Evolutionary conservation across 352 stramenopile species (phyloP).

Genomic region (Pythium myriotylum): DNA sequence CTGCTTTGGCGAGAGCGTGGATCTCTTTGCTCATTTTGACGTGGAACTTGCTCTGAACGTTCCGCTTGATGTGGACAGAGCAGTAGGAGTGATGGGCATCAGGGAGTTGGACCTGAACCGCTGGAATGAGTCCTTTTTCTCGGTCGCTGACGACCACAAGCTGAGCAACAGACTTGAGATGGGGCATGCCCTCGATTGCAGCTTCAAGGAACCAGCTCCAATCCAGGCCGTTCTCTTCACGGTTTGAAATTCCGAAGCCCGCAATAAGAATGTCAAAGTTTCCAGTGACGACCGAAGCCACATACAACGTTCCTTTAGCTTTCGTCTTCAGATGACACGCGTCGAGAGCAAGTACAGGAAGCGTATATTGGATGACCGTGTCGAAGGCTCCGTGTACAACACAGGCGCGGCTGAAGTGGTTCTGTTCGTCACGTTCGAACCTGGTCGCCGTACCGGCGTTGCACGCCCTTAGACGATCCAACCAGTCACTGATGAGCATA

Average conservation of each 20-base stretch:
- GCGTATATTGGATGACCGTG: neutral
- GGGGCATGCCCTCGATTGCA: neutral
- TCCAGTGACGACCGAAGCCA: constrained; percentile 8
- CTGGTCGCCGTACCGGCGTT: no score
- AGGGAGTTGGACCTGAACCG: neutral
- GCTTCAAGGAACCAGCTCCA: constrained; percentile 6
- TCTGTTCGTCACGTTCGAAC: no score
- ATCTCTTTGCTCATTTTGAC: constrained; percentile 6
- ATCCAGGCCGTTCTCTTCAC: constrained; percentile 1
- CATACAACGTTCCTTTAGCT: constrained; percentile 11
- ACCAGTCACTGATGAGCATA: no score
- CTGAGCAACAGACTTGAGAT: neutral
- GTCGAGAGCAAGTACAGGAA: constrained; percentile 11
- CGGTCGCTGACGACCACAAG: constrained; percentile 7
- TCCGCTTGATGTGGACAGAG: constrained; percentile 13
- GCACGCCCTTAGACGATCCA: no score
- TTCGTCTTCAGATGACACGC: no score
- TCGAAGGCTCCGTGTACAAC: constrained; percentile 3
- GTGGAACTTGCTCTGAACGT: constrained; percentile 3
- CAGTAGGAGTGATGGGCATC: constrained; percentile 6
- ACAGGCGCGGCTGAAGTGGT: no score
- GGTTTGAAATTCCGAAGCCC: neutral
- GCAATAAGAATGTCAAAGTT: constrained; percentile 19
- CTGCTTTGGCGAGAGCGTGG: neutral
- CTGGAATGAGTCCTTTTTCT: neutral